phyloP scores from a whole-genome alignment of 179 eudicot genomes.

The Silene noctiflora region DNA sequence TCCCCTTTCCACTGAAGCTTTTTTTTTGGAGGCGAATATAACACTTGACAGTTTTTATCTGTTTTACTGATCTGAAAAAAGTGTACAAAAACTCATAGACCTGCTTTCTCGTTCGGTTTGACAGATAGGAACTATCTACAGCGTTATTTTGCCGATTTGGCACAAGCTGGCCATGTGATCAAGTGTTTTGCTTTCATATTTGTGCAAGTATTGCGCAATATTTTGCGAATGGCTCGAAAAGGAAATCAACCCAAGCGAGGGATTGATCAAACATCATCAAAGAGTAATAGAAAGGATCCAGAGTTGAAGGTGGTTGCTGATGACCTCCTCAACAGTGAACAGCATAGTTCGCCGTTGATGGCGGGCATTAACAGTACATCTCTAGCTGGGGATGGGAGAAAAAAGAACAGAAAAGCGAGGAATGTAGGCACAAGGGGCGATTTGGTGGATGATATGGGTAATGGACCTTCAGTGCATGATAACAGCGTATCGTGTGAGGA shows the following conservation, averaged over 20 bases:
- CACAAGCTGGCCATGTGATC: constrained; percentile 24
- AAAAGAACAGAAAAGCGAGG: constrained; percentile 45
- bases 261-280: constrained; percentile 41
- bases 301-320: constrained; percentile 42
- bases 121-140: constrained; percentile 22
- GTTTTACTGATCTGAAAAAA: neutral
- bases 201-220: constrained; percentile 9
- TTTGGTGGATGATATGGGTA: constrained; percentile 26
- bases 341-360: constrained; percentile 24
- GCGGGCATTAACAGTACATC: constrained; percentile 32
- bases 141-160: constrained; percentile 7
- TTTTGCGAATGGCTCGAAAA: constrained; percentile 66
- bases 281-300: constrained; percentile 46
- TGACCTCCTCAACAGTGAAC: constrained; percentile 39
- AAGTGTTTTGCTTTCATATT: constrained; percentile 3
- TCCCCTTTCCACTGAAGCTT: neutral
- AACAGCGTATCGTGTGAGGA: constrained; percentile 28
- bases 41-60: neutral
- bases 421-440: constrained; percentile 37
- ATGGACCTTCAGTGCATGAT: constrained; percentile 27
- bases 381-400: constrained; percentile 42
- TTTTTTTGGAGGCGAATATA: neutral
- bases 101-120: neutral
- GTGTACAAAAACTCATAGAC: neutral
- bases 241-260: constrained; percentile 72